These are phyloP conservation scores for Starmera dryadoides DNA, from an alignment of 805 yeast genomes.

Conservation along the genomic window DNA sequence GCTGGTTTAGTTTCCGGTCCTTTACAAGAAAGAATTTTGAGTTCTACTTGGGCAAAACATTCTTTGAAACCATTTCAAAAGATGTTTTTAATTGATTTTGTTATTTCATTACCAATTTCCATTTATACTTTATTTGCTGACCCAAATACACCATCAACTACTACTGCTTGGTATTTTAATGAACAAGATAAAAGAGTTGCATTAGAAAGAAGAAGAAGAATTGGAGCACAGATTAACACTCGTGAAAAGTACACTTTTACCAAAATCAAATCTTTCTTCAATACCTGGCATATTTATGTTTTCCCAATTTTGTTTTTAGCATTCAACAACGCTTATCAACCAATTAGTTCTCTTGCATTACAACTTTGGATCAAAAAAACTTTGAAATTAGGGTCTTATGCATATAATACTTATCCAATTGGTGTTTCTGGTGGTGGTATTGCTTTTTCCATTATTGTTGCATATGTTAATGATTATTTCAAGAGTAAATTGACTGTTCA, in stretches of 20 bases:
- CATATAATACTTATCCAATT: conserved; percentile 33
- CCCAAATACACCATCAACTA: conserved; percentile 34
- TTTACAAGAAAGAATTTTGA: conserved; percentile 22
- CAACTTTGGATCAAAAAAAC: conserved; percentile 6
- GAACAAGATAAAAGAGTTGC: conserved; percentile 35
- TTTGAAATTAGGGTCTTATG: conserved; percentile 15
- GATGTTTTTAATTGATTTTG: conserved; percentile 35
- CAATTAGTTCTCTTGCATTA: not conserved
- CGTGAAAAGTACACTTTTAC: conserved; percentile 30
- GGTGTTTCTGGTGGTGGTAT: conserved; percentile 28
- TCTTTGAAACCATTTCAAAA: conserved; percentile 27
- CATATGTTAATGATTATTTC: conserved; percentile 27
- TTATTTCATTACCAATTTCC: conserved; percentile 32
- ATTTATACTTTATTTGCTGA: conserved; percentile 30
- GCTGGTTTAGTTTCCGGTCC: conserved; percentile 28
- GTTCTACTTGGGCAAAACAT: conserved; percentile 10
- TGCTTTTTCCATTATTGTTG: conserved; percentile 23
- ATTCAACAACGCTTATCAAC: conserved; percentile 2
- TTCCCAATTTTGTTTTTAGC: conserved; percentile 24
- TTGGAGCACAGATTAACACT: conserved; percentile 32
- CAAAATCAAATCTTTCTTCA: conserved; percentile 31
- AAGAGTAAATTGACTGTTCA: conserved; percentile 28
- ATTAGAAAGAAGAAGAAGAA: conserved; percentile 31
- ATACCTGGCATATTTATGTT: conserved; percentile 38
- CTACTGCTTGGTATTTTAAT: conserved; percentile 30